phyloP scores from a whole-genome alignment of 805 yeast species.

The Starmerella gropengiesseri region DNA sequence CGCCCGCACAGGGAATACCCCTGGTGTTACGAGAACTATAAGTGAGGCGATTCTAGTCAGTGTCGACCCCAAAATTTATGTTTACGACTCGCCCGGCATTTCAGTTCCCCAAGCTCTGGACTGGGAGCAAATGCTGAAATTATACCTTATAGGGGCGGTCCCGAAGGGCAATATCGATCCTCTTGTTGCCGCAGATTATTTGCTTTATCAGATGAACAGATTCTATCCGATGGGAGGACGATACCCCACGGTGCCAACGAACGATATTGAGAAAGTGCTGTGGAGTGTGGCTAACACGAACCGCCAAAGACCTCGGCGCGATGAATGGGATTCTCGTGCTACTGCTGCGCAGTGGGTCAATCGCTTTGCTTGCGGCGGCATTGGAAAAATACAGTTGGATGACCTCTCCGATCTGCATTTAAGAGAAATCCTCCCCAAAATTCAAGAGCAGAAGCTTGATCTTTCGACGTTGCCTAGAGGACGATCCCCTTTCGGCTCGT shows the following conservation, averaged over 20 bases:
- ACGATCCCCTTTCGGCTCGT: too few species aligned
- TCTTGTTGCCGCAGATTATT: constrained; percentile 72
- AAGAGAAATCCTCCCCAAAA: neutral
- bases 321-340: constrained; percentile 13
- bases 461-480: constrained; percentile 1
- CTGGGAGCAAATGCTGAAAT: constrained; percentile 58
- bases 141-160: constrained; percentile 67
- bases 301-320: constrained; percentile 3
- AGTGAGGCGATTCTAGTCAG: constrained; percentile 61
- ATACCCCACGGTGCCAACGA: constrained; percentile 22
- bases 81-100: constrained; percentile 91
- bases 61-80: constrained; percentile 48
- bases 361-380: constrained; percentile 13
- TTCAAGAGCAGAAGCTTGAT: constrained; percentile 1
- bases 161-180: constrained; percentile 66
- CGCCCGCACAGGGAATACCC: constrained; percentile 74
- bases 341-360: constrained; percentile 19
- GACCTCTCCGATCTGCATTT: constrained; percentile 9
- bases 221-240: constrained; percentile 20
- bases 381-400: constrained; percentile 14
- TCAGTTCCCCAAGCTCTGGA: constrained; percentile 62
- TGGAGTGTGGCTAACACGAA: constrained; percentile 11
- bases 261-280: constrained; percentile 20
- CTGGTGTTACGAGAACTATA: constrained; percentile 79
- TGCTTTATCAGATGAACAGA: constrained; percentile 57